Percentiles rank a stretch among this genome's conserved stretches.
phyloP scores from a whole-genome alignment of 2,329 filamentous ascomycete genomes.

The Ophiostoma sp. region DNA sequence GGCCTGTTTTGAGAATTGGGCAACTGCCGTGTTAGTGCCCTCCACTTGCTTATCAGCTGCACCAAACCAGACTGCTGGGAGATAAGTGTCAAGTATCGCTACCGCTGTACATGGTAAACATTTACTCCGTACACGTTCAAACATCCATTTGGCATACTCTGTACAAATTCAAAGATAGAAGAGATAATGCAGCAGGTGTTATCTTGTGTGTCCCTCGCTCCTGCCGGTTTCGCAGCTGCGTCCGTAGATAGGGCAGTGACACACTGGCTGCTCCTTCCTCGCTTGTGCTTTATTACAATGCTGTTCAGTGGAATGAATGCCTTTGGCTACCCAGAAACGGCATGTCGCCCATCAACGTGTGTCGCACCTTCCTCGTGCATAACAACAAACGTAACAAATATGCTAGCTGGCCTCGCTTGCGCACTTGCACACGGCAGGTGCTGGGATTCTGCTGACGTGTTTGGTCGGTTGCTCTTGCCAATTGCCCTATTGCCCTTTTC shows the following conservation, averaged over 20 bases:
- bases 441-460: too few relatives aligned
- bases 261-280: conserved; percentile 1
- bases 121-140: not conserved
- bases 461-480: not conserved
- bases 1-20: not conserved
- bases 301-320: not conserved
- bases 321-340: not conserved
- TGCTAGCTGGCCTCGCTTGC: too few relatives aligned
- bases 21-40: conserved; percentile 10
- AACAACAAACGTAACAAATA: not conserved
- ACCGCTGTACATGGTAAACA: not conserved
- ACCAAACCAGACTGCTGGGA: conserved; percentile 12
- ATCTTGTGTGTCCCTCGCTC: conserved; percentile 3
- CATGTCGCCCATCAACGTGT: not conserved
- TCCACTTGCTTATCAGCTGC: conserved; percentile 14
- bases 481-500: not conserved
- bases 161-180: not conserved
- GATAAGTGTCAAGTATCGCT: not conserved
- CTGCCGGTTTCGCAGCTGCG: not conserved
- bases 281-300: not conserved
- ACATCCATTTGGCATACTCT: too few relatives aligned
- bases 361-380: not conserved
- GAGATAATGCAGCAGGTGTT: not conserved
- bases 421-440: too few relatives aligned
- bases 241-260: not conserved